Base-by-base conservation (phyloP, 768 basidiomycete species). In the Russula sp. region DNA sequence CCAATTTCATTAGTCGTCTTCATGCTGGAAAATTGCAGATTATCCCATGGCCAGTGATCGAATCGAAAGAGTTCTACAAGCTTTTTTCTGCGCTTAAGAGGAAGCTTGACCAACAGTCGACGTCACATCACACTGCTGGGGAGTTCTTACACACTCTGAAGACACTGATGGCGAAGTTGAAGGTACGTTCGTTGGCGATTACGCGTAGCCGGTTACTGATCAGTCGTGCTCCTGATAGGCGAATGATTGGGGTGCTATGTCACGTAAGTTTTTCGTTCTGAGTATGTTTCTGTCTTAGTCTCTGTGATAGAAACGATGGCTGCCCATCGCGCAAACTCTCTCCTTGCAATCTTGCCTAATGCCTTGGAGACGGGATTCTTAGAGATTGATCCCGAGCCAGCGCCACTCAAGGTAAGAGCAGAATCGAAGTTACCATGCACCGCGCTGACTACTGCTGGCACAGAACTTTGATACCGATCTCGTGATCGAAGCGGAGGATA, bases 11-110 rank as follows among this genome's bases (percentile, higher is more conserved):
- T 58, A 79, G 82, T 29, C 79, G 76, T 1, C 75, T 86, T 6
- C 85, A 86, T 56, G 75, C 75, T 0, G 84, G 84, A 0, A 75
- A 76, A 55, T 66, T 86, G 8, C 76, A 75, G 47, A 85, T 86
- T 8, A 76, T 85, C 18, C 85, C 84, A 1, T 86, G 84, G 84
- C 84, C 83, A 0, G 82, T 86, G 43, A 85, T 86, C 32, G 81
- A 83, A 62, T 84, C 84, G 0, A 76, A 71, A 45, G 78, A 83
- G 34, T 86, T 86, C 67, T 86, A 86, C 64, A 74, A 70, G 6
- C 67, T 84, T 18, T 85, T 86, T 58, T 71, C 73, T 0, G 69
- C 72, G 0, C 63, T 86, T 22, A 82, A 80, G 62, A 71, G 70
- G 52, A 72, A 72, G 5, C 69, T 86, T 6, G 80, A 84, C 61